Base-by-base conservation (phyloP, 1,284 basidiomycete species). In the Tausonia pullulans region DNA sequence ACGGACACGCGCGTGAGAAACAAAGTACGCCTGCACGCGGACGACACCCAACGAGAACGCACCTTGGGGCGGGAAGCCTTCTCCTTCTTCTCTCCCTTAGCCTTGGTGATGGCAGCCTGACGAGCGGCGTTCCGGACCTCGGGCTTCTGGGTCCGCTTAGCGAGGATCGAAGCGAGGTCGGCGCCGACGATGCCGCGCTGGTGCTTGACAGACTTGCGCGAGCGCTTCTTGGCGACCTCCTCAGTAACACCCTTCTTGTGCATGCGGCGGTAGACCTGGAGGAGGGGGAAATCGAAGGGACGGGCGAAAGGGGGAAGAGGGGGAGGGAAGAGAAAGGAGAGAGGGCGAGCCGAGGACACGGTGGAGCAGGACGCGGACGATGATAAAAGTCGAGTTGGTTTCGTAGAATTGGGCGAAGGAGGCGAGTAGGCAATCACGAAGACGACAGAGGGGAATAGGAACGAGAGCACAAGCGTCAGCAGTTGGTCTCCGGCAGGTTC, bases 211-310 rank as follows among this genome's bases (percentile, higher is more conserved):
- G 91, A 94, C 79, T 88, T 87, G 79, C 94, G 89, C 67, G 90
- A 90, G 72, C 94, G 89, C 84, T 96, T 97, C 92, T 98, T 98
- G 75, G 93, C 90, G 64, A 94, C 87, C 80, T 98, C 95, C 82
- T 98, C 95, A 63, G 93, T 93, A 78, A 98, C 85, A 78, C 94
- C 95, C 88, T 98, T 98, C 87, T 96, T 97, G 86, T 98, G 96
- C 87, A 97, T 93, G 74, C 92, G 65, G 58, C 65, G 61, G 65
- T 66, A 66, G 61, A 66, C 65, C 57, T 58, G 6, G 10, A n/a
- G 5, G 4, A 11, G 40, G 41, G 41, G 44, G 39, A 14, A 16
- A 58, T 27, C 27, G 27, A 27, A 27, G 27, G 27, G 2, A 27
- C 27, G 27, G 41, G 55, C 9, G 40, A 43, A 10, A 40, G 16